Evolutionary conservation across 768 basidiomycete species (phyloP).

Genomic region (Tricholoma flavovirens): DNA sequence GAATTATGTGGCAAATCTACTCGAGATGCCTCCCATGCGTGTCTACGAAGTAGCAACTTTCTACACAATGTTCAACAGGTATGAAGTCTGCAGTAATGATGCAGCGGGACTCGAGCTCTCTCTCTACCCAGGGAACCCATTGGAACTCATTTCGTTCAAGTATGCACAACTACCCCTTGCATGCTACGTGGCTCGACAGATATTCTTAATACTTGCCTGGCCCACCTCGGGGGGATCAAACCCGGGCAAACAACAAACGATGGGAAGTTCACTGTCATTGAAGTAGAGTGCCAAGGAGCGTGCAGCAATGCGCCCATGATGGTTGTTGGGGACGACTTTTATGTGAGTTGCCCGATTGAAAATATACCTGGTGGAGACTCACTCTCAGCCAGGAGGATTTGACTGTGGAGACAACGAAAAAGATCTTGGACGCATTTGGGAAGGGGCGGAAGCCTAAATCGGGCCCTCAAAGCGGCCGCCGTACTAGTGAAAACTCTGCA

Average conservation of each 20-base stretch:
- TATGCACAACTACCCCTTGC: conserved; percentile 98
- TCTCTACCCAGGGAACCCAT: conserved; percentile 71
- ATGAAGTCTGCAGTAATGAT: conserved; percentile 14
- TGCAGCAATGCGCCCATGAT: conserved; percentile 99
- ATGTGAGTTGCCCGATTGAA: conserved; percentile 45
- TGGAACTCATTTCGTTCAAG: conserved; percentile 90
- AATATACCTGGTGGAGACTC: conserved; percentile 5
- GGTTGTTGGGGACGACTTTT: conserved; percentile 94
- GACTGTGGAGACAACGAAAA: conserved; percentile 69
- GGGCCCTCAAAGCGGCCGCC: conserved; percentile 87
- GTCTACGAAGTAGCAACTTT: conserved; percentile 99
- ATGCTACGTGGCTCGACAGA: conserved; percentile 91
- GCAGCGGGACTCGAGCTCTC: neutral
- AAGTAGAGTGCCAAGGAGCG: conserved; percentile 98
- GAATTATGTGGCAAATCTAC: conserved; percentile 93
- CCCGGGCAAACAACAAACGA: conserved; percentile 93
- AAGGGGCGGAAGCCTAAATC: conserved; percentile 84
- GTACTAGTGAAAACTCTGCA: conserved; percentile 90
- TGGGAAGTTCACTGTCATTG: conserved; percentile 94
- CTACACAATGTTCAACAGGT: conserved; percentile 99
- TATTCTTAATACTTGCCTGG: conserved; percentile 79
- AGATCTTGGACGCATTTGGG: conserved; percentile 71
- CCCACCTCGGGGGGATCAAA: conserved; percentile 77
- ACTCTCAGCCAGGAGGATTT: conserved; percentile 65
- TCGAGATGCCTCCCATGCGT: conserved; percentile 96